Evolutionary conservation across 768 basidiomycete genomes (phyloP), one percentile per base, ranked within the genome.

Genomic region (Chiua virens): DNA sequence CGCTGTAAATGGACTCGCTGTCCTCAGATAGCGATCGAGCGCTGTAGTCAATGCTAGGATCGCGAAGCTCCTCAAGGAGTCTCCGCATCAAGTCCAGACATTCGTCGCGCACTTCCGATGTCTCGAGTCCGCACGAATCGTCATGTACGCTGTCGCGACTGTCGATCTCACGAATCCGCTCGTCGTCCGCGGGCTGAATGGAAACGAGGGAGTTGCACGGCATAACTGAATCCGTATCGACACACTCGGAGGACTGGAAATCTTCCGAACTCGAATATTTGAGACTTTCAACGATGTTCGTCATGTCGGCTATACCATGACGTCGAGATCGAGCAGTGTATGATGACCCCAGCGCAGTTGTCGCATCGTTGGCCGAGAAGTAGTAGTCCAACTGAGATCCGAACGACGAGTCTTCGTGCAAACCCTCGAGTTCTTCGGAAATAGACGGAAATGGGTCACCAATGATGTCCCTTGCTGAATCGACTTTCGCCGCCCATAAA

Each of bases 261-360:
- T 22, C 39, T 32, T 43, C 42, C 18, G 30, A 27, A 41, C 43
- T 38, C 5, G 43, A 17, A 13, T 23, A 52, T 27, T 41, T 30
- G 32, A 54, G 17, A 8, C 15, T 25, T 28, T 49, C 27, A 1
- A 50, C 37, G 2, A 50, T 15, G 9, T 36, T 2, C 8, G 27
- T 9, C 57, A 61, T 47, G 4, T 55, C 50, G 1, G 41, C 50
- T 25, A 60, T 42, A 1, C 62, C 61, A 3, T 55, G 36, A 17
- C 55, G 55, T 27, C 61, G 55, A 32, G 13, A 53, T 28, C 62
- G 55, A 27, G 13, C 6, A 5, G 28, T 28, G 11, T 35, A 40
- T 9, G 22, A 25, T 0, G 27, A 15, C 18, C 34, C 15, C 10
- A 28, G 39, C 1, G 39, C 34, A 0, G 40, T 9, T 2, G 14